These are phyloP conservation scores for Coriolopsis trogii DNA, from an alignment of 1,284 basidiomycete species.

Conservation along the genomic window DNA sequence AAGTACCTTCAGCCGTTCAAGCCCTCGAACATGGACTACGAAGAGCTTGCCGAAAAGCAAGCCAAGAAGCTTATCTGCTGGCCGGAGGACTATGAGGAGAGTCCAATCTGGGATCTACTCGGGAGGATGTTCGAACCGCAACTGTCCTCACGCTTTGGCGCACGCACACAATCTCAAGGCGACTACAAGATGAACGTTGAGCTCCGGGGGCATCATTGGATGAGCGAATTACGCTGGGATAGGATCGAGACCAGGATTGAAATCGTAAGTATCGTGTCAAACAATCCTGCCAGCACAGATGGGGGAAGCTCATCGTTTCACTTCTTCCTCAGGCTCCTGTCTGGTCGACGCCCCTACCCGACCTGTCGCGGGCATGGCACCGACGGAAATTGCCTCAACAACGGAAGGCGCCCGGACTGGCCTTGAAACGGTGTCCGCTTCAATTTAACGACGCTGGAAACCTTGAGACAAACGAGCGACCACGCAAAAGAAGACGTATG, in stretches of 20 bases:
- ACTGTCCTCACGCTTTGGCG: constrained; percentile 20
- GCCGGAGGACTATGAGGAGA: neutral
- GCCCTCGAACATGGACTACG: neutral
- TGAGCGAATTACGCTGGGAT: constrained; percentile 17
- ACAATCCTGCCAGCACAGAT: neutral
- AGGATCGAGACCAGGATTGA: constrained; percentile 12
- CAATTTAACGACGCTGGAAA: constrained; percentile 6
- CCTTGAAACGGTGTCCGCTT: constrained; percentile 3
- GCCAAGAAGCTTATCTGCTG: neutral
- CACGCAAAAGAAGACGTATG: constrained; percentile 14
- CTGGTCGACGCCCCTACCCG: neutral
- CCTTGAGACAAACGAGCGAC: neutral
- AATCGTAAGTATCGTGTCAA: constrained; percentile 11
- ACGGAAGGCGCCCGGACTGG: constrained; percentile 9
- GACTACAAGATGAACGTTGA: constrained; percentile 19
- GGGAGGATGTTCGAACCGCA: neutral
- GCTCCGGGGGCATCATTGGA: constrained; percentile 29
- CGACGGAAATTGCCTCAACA: neutral
- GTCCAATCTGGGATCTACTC: neutral
- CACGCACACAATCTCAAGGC: constrained; percentile 30
- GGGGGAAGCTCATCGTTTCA: too few relatives aligned
- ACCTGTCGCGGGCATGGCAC: neutral
- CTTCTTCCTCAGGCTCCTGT: constrained; percentile 17
- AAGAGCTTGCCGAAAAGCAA: neutral
- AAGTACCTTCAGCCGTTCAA: neutral